phyloP scores from a whole-genome alignment of 1,284 basidiomycete genomes.

The Hemileia vastatrix region DNA sequence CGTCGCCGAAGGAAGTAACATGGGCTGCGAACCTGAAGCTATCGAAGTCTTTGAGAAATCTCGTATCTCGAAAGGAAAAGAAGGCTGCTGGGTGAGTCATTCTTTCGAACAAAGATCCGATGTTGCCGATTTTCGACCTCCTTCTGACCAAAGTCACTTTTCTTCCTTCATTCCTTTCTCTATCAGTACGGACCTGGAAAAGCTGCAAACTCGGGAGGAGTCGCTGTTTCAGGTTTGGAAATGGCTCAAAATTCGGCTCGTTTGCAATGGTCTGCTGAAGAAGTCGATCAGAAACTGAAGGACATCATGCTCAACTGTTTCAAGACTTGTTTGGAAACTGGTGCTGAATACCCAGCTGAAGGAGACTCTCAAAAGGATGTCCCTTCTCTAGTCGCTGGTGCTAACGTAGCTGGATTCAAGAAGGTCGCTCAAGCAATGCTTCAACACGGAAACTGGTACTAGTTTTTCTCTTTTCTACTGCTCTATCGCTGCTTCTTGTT shows the following conservation, averaged over 20 bases:
- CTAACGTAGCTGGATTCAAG: conserved; percentile 64
- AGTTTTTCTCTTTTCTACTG: background rate
- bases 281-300: conserved; percentile 64
- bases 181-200: conserved; percentile 32
- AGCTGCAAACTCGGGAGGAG: conserved; percentile 42
- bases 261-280: conserved; percentile 55
- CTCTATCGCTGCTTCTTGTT: too few species aligned
- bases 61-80: conserved; percentile 48
- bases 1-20: conserved; percentile 70
- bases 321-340: conserved; percentile 55
- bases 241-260: conserved; percentile 71
- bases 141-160: conserved; percentile 58
- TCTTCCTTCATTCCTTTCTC: conserved; percentile 52
- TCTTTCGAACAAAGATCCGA: background rate
- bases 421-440: too few species aligned
- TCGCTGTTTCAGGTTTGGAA: conserved; percentile 60
- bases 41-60: conserved; percentile 63
- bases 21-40: conserved; percentile 53
- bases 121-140: too few species aligned
- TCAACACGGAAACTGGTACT: conserved; percentile 36
- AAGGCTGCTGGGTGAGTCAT: conserved; percentile 17
- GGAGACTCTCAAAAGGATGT: conserved; percentile 43
- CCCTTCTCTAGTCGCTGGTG: conserved; percentile 59
- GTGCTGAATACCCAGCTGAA: conserved; percentile 55
- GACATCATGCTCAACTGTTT: conserved; percentile 65